phyloP scores from a whole-genome alignment of 495 filamentous ascomycete genomes.

The Penicillium robsamsonii region DNA sequence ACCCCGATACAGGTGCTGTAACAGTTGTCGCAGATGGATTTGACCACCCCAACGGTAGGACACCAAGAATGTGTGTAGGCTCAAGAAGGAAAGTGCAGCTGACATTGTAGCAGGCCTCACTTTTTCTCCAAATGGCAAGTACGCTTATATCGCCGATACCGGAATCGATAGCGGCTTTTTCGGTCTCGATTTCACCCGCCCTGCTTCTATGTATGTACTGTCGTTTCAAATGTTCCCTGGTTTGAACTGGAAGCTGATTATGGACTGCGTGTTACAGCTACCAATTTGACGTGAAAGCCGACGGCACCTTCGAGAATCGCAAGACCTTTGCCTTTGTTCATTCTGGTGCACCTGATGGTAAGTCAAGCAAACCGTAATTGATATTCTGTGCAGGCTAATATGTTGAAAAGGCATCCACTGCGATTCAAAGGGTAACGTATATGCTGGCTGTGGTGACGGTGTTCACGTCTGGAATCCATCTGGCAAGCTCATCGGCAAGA shows the following conservation, averaged over 20 bases:
- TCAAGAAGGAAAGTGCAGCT: background rate
- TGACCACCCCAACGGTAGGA: slow-evolving; percentile 32
- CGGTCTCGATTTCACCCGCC: slow-evolving; percentile 17
- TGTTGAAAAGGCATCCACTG: slow-evolving; percentile 38
- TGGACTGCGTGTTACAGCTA: slow-evolving; percentile 11
- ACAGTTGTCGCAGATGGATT: slow-evolving; percentile 39
- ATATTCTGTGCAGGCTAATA: background rate
- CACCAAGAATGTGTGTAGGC: background rate
- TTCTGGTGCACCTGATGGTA: slow-evolving; percentile 38
- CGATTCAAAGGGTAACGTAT: slow-evolving; percentile 44
- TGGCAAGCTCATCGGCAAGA: slow-evolving; percentile 49
- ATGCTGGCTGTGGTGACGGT: slow-evolving; percentile 46
- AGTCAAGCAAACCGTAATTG: background rate
- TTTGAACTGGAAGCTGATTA: background rate
- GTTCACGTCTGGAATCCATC: slow-evolving; percentile 43
- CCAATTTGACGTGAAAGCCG: slow-evolving; percentile 21
- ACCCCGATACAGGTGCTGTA: slow-evolving; percentile 43
- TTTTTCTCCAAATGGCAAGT: slow-evolving; percentile 41
- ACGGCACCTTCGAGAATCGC: slow-evolving; percentile 25
- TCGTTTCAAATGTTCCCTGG: background rate
- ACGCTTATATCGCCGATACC: slow-evolving; percentile 47
- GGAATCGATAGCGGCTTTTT: slow-evolving; percentile 28
- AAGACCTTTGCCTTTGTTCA: slow-evolving; percentile 22
- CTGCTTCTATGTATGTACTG: slow-evolving; percentile 24
- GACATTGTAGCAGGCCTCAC: slow-evolving; percentile 32